Percentiles rank a stretch among this genome's conserved stretches.
Evolutionary conservation across 441 rosid genomes (phyloP).

Genomic region (Croton laevigatus): DNA sequence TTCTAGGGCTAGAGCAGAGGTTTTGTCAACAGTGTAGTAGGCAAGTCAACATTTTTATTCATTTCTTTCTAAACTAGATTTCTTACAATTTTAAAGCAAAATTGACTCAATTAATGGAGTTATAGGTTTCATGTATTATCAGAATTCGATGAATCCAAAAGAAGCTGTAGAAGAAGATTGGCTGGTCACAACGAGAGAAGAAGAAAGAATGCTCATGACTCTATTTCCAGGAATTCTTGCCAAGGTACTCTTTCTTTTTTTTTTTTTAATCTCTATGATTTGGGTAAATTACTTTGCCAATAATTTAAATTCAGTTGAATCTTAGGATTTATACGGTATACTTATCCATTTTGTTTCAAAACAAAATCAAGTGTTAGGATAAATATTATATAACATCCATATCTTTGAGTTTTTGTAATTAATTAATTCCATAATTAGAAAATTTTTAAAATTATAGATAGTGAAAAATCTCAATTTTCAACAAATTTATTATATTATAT

Average conservation of each 20-base stretch:
- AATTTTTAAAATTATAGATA: too few relatives aligned
- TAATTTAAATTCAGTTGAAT: too few relatives aligned
- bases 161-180: conserved; percentile 65
- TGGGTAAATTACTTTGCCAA: not conserved
- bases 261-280: not conserved
- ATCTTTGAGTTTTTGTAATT: too few relatives aligned
- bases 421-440: too few relatives aligned
- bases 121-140: conserved; percentile 62
- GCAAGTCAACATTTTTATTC: conserved; percentile 22
- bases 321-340: too few relatives aligned
- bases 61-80: not conserved
- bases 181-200: conserved; percentile 69
- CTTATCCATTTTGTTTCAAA: too few relatives aligned
- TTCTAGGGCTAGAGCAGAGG: conserved; percentile 63
- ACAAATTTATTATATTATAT: too few relatives aligned
- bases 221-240: conserved; percentile 33
- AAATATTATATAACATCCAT: too few relatives aligned
- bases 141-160: conserved; percentile 59
- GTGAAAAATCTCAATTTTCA: too few relatives aligned
- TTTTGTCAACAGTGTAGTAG: conserved; percentile 96
- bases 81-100: too few relatives aligned
- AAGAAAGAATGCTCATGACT: conserved; percentile 50
- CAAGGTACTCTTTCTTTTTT: conserved; percentile 32
- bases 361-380: too few relatives aligned
- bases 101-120: too few relatives aligned